Evolutionary conservation across 75 land plant species (phyloP).

Genomic region (Selaginella tamariscina): DNA sequence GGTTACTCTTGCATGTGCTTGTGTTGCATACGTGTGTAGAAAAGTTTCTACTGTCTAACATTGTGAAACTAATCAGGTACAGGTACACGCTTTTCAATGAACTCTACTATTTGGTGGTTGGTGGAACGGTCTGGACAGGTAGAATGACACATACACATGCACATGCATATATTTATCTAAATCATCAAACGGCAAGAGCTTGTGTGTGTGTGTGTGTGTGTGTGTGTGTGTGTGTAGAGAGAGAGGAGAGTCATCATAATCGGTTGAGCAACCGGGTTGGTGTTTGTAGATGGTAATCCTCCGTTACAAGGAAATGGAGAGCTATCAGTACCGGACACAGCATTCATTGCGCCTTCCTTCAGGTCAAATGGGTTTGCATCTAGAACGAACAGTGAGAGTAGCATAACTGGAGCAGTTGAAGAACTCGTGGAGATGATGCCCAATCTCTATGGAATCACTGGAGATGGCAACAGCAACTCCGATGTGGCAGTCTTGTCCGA

Average conservation of each 20-base stretch:
- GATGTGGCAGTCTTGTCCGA: background rate
- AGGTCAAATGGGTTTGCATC: conserved; percentile 1
- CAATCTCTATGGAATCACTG: background rate
- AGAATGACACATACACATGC: background rate
- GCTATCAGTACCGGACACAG: conserved; percentile 24
- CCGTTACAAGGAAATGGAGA: conserved; percentile 21
- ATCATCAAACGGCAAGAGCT: too few relatives aligned
- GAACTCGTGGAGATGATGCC: conserved; percentile 7
- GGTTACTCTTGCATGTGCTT: background rate
- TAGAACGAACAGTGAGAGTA: conserved; percentile 6
- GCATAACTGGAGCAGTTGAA: conserved; percentile 3
- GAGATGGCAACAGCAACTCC: background rate
- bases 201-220: too few relatives aligned
- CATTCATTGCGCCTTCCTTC: conserved; percentile 7
- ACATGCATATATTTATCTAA: too few relatives aligned
- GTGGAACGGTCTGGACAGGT: conserved; percentile 92
- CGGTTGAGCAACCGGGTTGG: conserved; percentile 1
- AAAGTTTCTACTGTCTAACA: too few relatives aligned
- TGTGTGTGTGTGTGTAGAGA: too few relatives aligned
- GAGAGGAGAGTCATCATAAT: too few relatives aligned
- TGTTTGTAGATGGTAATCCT: conserved; percentile 22
- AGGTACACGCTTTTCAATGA: conserved; percentile 69
- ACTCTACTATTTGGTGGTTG: conserved; percentile 72
- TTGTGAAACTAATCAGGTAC: too few relatives aligned
- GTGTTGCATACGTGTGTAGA: too few relatives aligned